Percentiles rank a stretch among this genome's conserved stretches.
Conservation (phyloP, 495 filamentous ascomycete species). For the Immersiella caudata region DNA sequence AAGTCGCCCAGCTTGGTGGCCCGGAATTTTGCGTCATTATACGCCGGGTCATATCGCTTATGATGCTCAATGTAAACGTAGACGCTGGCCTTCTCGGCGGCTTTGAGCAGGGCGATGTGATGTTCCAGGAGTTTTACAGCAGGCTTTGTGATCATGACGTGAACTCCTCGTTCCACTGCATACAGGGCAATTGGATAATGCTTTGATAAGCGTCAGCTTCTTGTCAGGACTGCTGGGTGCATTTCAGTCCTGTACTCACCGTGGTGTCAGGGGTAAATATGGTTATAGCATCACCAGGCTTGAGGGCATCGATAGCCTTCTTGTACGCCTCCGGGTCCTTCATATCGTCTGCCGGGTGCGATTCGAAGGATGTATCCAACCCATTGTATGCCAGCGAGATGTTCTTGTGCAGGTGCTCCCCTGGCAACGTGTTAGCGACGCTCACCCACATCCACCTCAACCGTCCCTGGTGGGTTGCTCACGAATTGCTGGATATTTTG, state of each 20-base stretch:
- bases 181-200: slow-evolving; percentile 95
- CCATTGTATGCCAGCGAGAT: slow-evolving; percentile 85
- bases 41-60: slow-evolving; percentile 92
- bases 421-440: slow-evolving; percentile 42
- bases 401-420: slow-evolving; percentile 84
- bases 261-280: slow-evolving; percentile 97
- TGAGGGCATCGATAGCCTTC: slow-evolving; percentile 80
- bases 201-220: too few relatives aligned
- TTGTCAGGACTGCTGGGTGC: too few relatives aligned
- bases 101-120: slow-evolving; percentile 74
- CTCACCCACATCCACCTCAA: not conserved
- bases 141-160: slow-evolving; percentile 95
- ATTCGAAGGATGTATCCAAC: slow-evolving; percentile 80
- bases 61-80: slow-evolving; percentile 96
- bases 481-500: slow-evolving; percentile 91
- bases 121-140: slow-evolving; percentile 80
- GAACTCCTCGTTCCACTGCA: slow-evolving; percentile 81
- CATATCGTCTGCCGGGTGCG: slow-evolving; percentile 72
- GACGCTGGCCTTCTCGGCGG: slow-evolving; percentile 72
- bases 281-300: slow-evolving; percentile 84
- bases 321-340: slow-evolving; percentile 86
- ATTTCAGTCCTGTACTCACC: too few relatives aligned
- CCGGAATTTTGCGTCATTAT: slow-evolving; percentile 79
- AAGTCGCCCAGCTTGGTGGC: slow-evolving; percentile 81
- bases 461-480: slow-evolving; percentile 37